Evolutionary conservation across 305 asterid species (phyloP).

Genomic region (Stenogyne calaminthoides): DNA sequence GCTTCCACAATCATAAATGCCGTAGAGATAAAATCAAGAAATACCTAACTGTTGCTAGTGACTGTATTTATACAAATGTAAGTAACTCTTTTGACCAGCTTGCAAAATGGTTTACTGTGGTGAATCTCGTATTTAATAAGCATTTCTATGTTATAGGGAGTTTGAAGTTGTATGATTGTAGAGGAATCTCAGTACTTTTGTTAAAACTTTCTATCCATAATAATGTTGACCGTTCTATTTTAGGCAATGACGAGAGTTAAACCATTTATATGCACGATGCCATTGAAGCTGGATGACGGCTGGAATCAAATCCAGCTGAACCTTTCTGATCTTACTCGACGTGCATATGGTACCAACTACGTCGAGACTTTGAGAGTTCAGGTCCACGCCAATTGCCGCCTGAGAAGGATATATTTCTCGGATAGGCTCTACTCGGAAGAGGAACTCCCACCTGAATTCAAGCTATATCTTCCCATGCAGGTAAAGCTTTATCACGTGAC

Average conservation of each 20-base stretch:
- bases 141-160: neutral
- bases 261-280: slow-evolving; percentile 97
- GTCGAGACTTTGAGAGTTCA: slow-evolving; percentile 92
- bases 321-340: slow-evolving; percentile 80
- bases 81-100: neutral
- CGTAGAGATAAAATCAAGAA: neutral
- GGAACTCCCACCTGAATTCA: slow-evolving; percentile 98
- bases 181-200: neutral
- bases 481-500: slow-evolving; percentile 31
- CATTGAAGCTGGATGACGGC: slow-evolving; percentile 90
- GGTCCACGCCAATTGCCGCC: slow-evolving; percentile 92
- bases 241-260: slow-evolving; percentile 91
- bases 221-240: slow-evolving; percentile 24
- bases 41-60: neutral
- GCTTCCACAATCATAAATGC: neutral
- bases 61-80: neutral
- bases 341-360: slow-evolving; percentile 96
- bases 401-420: slow-evolving; percentile 90
- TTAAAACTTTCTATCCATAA: neutral
- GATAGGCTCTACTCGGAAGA: slow-evolving; percentile 97
- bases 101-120: neutral
- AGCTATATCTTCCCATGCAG: slow-evolving; percentile 97
- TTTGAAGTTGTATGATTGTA: slow-evolving; percentile 7
- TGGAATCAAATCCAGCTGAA: slow-evolving; percentile 97
- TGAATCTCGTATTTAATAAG: neutral